Base-by-base conservation (phyloP, 2,329 filamentous ascomycete species). In the Talaromyces rugulosus region DNA sequence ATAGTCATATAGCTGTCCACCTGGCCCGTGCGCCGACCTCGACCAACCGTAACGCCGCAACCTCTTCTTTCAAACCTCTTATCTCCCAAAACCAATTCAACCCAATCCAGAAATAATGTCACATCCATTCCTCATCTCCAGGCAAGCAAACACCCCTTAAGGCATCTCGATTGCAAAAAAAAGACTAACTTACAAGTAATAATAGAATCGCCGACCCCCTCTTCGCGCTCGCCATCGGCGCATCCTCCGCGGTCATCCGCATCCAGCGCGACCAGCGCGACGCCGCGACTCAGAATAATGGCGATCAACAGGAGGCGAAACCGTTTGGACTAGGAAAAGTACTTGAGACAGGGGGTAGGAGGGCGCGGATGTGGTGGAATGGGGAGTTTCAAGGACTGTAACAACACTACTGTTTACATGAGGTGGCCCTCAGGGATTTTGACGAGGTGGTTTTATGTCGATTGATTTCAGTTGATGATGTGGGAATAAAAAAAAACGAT, bases 221-320 rank as follows among this genome's bases (percentile, higher is more conserved):
- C 62, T 86, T 86, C 67, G 83, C 83, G 28, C 61, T 81, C 42
- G 71, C 77, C 64, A 83, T 85, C 68, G 83, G 83, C 55, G 69
- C 80, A 9, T 77, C 80, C 8, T 82, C 83, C n/a, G 80, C 83
- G 12, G 71, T 77, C 27, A 72, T 82, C 23, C 79, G 83, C n/a
- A 82, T 85, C 65, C 81, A 79, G 61, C 78, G 83, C 12, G 83
- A 85, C 65, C 79, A 85, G 69, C 76, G 72, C 50, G 82, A 83
- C 65, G 78, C 79, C 66, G 70, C 75, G 4, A 71, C 4, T 5
- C 59, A 61, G n/a, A n/a, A n/a, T n/a, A 58, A 7, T 12, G 42
- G 18, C n/a, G 11, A n/a, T n/a, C n/a, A n/a, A n/a, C n/a, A 56
- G 18, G 11, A 56, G 14, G 52, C 11, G 5, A 2, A 31, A n/a